Conservation (phyloP, 768 basidiomycete species). For the Tulasnella sp. region DNA sequence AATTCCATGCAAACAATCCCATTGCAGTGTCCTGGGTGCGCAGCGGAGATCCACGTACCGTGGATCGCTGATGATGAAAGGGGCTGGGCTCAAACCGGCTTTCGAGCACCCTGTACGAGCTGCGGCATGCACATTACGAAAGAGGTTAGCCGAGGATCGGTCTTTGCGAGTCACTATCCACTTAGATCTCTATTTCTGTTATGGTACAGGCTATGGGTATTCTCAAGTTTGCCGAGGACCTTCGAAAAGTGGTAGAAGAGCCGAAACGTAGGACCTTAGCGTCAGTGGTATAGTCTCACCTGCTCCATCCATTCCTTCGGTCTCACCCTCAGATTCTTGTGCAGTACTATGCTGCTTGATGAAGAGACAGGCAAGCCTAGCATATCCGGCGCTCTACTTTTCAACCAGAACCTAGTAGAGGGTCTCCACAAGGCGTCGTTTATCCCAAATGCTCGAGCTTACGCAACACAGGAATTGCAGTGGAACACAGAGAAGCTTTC, state of each 20-base stretch:
- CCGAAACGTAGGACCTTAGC: conserved; percentile 6
- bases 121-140: neutral
- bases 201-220: neutral
- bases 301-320: neutral
- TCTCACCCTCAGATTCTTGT: neutral
- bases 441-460: neutral
- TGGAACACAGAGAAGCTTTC: neutral
- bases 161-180: neutral
- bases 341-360: conserved; percentile 1
- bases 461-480: neutral
- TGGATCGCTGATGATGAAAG: neutral
- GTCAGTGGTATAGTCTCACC: neutral
- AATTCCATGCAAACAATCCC: neutral
- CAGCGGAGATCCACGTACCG: neutral
- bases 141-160: neutral
- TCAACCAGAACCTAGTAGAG: neutral
- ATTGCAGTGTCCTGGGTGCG: neutral
- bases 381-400: neutral
- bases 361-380: neutral
- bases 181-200: neutral
- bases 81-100: neutral
- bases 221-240: neutral
- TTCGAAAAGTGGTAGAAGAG: neutral
- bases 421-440: neutral
- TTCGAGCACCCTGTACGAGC: neutral